A percentile compares a stretch with the other conserved stretches of the same genome.
Conservation (phyloP, 768 basidiomycete species). For the Suillus cothurnatus region DNA sequence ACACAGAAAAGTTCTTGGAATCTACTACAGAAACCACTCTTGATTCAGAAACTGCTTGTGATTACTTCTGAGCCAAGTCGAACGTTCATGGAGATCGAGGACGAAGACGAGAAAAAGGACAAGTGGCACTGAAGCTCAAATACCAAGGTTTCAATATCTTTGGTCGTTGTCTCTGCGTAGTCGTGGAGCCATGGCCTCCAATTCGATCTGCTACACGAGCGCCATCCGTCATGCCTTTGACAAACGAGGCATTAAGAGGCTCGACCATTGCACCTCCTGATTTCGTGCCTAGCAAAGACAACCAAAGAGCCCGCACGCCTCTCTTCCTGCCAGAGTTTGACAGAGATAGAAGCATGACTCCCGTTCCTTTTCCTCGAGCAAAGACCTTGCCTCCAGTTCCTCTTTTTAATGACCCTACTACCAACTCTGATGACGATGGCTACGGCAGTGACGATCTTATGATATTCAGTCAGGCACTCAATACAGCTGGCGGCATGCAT, state of each 20-base stretch:
- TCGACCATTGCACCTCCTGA: constrained; percentile 37
- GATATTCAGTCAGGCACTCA: constrained; percentile 74
- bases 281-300: constrained; percentile 23
- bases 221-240: constrained; percentile 33
- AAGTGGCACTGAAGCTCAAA: constrained; percentile 63
- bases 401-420: constrained; percentile 37
- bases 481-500: constrained; percentile 54
- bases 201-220: constrained; percentile 40
- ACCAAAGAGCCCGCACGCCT: constrained; percentile 55
- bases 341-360: constrained; percentile 40
- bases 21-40: constrained; percentile 1
- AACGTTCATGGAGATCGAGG: constrained; percentile 35
- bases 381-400: constrained; percentile 43
- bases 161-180: constrained; percentile 75
- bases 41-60: constrained; percentile 3
- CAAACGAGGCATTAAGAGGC: constrained; percentile 26
- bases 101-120: constrained; percentile 73
- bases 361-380: constrained; percentile 33
- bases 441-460: constrained; percentile 60
- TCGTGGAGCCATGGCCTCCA: constrained; percentile 80
- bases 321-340: constrained; percentile 74
- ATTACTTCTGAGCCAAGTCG: background rate
- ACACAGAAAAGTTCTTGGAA: constrained; percentile 3
- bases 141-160: constrained; percentile 74
- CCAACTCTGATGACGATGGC: constrained; percentile 34